Conservation (phyloP, 345 rosid genomes). For the Cardamine occulta region DNA sequence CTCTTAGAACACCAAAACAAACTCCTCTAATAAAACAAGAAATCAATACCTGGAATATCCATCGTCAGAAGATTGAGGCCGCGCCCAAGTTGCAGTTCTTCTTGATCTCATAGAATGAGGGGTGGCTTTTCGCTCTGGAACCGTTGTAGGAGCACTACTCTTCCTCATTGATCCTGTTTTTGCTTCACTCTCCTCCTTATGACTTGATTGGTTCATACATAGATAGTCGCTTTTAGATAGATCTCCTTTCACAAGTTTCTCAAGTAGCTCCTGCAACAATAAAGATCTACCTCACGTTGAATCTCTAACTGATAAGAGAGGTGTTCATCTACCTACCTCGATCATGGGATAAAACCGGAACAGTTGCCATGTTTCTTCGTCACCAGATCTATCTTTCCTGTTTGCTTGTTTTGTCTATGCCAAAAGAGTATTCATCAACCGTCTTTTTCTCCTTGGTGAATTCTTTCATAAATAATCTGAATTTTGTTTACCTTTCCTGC, state of each 20-base stretch:
- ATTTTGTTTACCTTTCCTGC: slow-evolving; percentile 66
- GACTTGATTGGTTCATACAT: slow-evolving; percentile 54
- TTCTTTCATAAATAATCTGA: not conserved
- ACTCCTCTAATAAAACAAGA: not conserved
- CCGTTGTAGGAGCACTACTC: slow-evolving; percentile 45
- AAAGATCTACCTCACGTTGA: slow-evolving; percentile 13
- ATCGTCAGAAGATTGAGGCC: slow-evolving; percentile 71
- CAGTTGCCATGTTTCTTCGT: slow-evolving; percentile 91
- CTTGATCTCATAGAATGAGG: slow-evolving; percentile 90
- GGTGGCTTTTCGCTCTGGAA: slow-evolving; percentile 64
- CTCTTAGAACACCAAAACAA: slow-evolving; percentile 29
- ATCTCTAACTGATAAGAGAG: not conserved
- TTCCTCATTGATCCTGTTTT: slow-evolving; percentile 50
- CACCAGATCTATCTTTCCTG: slow-evolving; percentile 82
- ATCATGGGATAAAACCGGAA: slow-evolving; percentile 88
- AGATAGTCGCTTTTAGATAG: slow-evolving; percentile 70
- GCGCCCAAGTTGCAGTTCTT: slow-evolving; percentile 86
- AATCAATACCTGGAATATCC: slow-evolving; percentile 66
- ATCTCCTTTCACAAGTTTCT: slow-evolving; percentile 68
- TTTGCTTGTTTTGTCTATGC: slow-evolving; percentile 76
- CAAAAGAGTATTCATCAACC: slow-evolving; percentile 26
- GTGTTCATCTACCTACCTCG: slow-evolving; percentile 82
- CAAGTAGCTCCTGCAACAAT: slow-evolving; percentile 69
- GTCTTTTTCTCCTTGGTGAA: not conserved
- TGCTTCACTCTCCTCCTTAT: slow-evolving; percentile 39